Base-by-base conservation (phyloP, 2,329 filamentous ascomycete species). In the Didymella exigua region DNA sequence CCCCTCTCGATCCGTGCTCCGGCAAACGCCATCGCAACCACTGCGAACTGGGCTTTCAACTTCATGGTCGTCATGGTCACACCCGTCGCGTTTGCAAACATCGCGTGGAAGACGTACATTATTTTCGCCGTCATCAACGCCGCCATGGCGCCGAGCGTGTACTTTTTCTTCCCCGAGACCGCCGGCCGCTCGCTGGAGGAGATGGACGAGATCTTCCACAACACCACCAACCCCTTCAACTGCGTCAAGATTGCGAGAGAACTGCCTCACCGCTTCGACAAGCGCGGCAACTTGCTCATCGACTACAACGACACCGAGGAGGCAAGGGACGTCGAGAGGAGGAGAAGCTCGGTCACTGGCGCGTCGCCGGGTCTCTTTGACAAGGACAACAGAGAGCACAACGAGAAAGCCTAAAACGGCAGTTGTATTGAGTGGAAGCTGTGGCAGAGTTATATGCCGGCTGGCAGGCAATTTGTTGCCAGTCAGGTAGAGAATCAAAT, bases 1-100 rank as follows among this genome's bases (percentile, higher is more conserved):
- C 91, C 91, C 45, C 85, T 96, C 49, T 90, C 89, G 57, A 93
- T 96, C 76, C 90, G 92, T 70, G 90, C 92, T 18, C 89, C 90
- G 54, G 92, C 92, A 79, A 91, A 96, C 58, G 91, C 85, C 63
- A 85, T 96, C 43, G 92, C 91, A 33, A 96, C 92, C 13, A 90
- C 91, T 58, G 92, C 89, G 72, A 61, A 68, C 48, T 63, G 62
- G 65, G 56, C 56, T 11, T 66, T 69, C 37, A 66, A 86, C 71
- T 88, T 88, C 71, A 76, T 87, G 67, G 84, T 89, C 21, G 86
- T 89, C 44, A 86, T 87, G 81, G 83, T 88, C 45, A 86, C 85
- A 0, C 86, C 85, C 0, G 79, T 84, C 6, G 83, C 85, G 5
- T 84, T 88, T 59, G 71, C 75, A 8, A 82, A 78, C 54, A 85